Percentiles rank a stretch among this genome's conserved stretches.
Evolutionary conservation across 768 basidiomycete genomes (phyloP).

Genomic region (Podaxis pistillaris): DNA sequence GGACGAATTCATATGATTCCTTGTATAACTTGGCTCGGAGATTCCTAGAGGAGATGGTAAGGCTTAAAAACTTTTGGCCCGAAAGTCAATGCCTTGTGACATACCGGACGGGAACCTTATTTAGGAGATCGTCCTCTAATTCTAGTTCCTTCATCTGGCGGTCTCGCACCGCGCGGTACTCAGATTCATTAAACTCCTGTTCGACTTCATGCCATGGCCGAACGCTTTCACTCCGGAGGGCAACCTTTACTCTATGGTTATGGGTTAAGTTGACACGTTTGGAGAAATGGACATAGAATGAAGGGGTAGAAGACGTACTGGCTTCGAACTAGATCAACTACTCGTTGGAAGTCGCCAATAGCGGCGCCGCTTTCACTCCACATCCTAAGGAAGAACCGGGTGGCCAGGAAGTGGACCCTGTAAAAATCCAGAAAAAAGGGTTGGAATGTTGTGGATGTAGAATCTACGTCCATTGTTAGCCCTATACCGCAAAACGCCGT

Average conservation of each 20-base stretch:
- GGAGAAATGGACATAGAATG: constrained; percentile 1
- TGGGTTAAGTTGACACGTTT: constrained; percentile 10
- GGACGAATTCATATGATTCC: constrained; percentile 88
- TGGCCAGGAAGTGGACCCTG: constrained; percentile 77
- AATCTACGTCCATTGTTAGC: constrained; percentile 44
- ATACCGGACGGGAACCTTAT: constrained; percentile 83
- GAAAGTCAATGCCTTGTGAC: constrained; percentile 23
- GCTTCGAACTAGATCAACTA: constrained; percentile 75
- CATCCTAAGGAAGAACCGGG: constrained; percentile 88
- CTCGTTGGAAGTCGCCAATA: constrained; percentile 71
- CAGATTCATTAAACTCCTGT: constrained; percentile 74
- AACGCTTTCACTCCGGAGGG: constrained; percentile 69
- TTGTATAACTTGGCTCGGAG: constrained; percentile 82
- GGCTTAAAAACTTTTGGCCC: background rate
- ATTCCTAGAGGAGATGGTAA: constrained; percentile 49
- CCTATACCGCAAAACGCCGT: constrained; percentile 8
- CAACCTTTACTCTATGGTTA: constrained; percentile 64
- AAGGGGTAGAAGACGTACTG: constrained; percentile 55
- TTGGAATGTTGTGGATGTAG: constrained; percentile 77
- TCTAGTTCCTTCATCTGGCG: constrained; percentile 91
- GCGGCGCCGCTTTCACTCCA: constrained; percentile 88
- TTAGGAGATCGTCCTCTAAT: constrained; percentile 82
- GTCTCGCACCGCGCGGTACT: constrained; percentile 84
- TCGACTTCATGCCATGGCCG: constrained; percentile 85
- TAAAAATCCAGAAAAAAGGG: constrained; percentile 87